Conservation (phyloP, 352 stramenopile genomes). For the Phytophthora sp. region DNA sequence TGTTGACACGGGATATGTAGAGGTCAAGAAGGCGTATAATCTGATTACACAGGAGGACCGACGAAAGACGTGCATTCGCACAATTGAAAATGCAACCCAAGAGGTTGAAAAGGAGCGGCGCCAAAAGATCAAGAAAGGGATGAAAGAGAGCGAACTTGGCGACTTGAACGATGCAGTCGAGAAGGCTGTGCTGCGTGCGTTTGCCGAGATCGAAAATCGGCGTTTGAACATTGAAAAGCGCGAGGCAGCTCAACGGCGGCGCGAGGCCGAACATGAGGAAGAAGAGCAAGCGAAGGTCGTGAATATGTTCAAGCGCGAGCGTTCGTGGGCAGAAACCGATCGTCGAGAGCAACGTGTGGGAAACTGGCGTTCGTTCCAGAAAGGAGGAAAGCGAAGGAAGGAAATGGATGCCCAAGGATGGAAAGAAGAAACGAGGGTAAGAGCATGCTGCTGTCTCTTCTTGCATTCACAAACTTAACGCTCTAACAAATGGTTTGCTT, state of each 20-base stretch:
- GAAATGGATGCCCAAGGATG: conserved; percentile 60
- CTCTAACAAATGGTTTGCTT: conserved; percentile 7
- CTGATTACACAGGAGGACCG: conserved; percentile 84
- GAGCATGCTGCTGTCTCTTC: not conserved
- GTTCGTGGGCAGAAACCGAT: conserved; percentile 78
- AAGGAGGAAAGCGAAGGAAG: conserved; percentile 71
- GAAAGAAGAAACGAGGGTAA: conserved; percentile 71
- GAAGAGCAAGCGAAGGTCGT: conserved; percentile 73
- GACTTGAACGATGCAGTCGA: conserved; percentile 69
- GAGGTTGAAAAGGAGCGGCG: conserved; percentile 78
- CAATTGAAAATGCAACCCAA: conserved; percentile 77
- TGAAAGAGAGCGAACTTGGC: conserved; percentile 72
- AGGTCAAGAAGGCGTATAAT: conserved; percentile 90
- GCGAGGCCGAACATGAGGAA: conserved; percentile 77
- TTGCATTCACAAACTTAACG: not conserved
- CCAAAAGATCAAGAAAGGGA: conserved; percentile 81
- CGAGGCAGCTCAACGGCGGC: conserved; percentile 66
- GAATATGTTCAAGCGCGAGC: conserved; percentile 77
- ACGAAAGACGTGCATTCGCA: conserved; percentile 77
- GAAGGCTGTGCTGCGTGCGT: conserved; percentile 82
- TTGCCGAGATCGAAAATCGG: conserved; percentile 85
- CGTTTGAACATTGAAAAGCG: conserved; percentile 78
- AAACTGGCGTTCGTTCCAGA: conserved; percentile 84
- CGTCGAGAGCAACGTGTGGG: conserved; percentile 79
- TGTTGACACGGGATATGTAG: conserved; percentile 33